Evolutionary conservation across 495 filamentous ascomycete species (phyloP).

Genomic region (Penicillium macrosclerotiorum): DNA sequence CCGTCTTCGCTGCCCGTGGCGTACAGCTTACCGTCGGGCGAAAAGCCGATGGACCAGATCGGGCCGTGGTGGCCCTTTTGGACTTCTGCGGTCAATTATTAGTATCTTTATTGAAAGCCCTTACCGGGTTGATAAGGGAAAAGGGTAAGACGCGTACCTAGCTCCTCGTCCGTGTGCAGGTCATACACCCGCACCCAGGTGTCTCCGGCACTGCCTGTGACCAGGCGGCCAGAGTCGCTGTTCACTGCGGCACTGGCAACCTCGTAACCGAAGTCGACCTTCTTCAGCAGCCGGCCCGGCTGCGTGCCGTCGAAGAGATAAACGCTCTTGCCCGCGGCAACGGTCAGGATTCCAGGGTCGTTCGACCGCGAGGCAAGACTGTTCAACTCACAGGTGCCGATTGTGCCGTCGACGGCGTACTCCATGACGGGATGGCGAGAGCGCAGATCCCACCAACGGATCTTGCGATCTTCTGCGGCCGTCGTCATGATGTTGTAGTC

Average conservation of each 20-base stretch:
- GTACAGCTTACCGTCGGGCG: slow-evolving; percentile 91
- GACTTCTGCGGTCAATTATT: slow-evolving; percentile 56
- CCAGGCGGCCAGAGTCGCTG: slow-evolving; percentile 71
- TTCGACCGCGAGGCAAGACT: slow-evolving; percentile 39
- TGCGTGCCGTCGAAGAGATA: slow-evolving; percentile 85
- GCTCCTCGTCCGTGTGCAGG: slow-evolving; percentile 74
- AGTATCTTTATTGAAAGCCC: no score
- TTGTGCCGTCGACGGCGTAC: slow-evolving; percentile 71
- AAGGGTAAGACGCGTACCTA: slow-evolving; percentile 49
- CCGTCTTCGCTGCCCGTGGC: slow-evolving; percentile 96
- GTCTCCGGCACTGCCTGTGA: slow-evolving; percentile 80
- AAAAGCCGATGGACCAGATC: slow-evolving; percentile 92
- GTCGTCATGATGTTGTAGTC: slow-evolving; percentile 88
- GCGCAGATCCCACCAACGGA: slow-evolving; percentile 93
- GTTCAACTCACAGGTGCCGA: slow-evolving; percentile 89
- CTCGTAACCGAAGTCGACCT: slow-evolving; percentile 70
- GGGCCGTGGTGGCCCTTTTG: slow-evolving; percentile 98
- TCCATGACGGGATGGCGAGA: slow-evolving; percentile 67
- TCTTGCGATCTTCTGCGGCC: slow-evolving; percentile 80
- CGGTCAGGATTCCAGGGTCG: slow-evolving; percentile 47
- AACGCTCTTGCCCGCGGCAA: slow-evolving; percentile 78
- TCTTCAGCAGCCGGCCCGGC: slow-evolving; percentile 72
- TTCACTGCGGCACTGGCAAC: slow-evolving; percentile 89
- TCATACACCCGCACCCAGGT: slow-evolving; percentile 95
- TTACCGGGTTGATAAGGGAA: no score